These are phyloP conservation scores for Cotoneaster glaucophyllus DNA, from an alignment of 306 rosid genomes.

Conservation along the genomic window DNA sequence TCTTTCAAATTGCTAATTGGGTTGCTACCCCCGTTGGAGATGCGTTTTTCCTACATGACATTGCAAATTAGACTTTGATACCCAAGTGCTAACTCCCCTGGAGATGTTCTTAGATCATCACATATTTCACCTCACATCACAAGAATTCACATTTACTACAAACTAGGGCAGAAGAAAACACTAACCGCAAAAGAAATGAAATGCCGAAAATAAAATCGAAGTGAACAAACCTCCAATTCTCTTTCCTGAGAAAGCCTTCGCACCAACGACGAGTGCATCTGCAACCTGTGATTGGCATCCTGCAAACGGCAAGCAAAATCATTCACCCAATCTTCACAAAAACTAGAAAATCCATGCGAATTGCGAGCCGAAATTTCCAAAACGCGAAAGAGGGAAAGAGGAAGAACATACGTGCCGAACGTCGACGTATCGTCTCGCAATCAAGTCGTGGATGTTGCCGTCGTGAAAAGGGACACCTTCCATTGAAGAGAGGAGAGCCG, in stretches of 20 bases:
- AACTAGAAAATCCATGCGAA: not conserved
- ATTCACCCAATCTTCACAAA: not conserved
- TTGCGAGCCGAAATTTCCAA: not conserved
- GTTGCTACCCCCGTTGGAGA: too few relatives aligned
- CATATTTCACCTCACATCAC: not conserved
- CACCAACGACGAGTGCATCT: slow-evolving; percentile 82
- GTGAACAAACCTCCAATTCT: slow-evolving; percentile 90
- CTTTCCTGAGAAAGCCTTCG: slow-evolving; percentile 77
- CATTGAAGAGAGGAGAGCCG: slow-evolving; percentile 35
- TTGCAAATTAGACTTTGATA: too few relatives aligned
- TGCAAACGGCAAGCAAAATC: not conserved
- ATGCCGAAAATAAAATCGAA: not conserved
- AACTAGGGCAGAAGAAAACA: not conserved
- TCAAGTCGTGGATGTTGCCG: slow-evolving; percentile 54
- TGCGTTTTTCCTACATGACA: too few relatives aligned
- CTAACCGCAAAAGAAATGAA: not conserved
- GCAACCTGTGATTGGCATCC: slow-evolving; percentile 60
- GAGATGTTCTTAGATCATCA: not conserved
- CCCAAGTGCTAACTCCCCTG: too few relatives aligned
- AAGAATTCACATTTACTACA: not conserved
- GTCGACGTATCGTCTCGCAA: slow-evolving; percentile 41
- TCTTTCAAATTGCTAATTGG: too few relatives aligned
- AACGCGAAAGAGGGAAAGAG: not conserved
- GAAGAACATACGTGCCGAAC: slow-evolving; percentile 40
- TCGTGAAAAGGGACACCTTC: slow-evolving; percentile 64